Evolutionary conservation across 257 asterid genomes (phyloP).

Genomic region (Prunella vulgaris): DNA sequence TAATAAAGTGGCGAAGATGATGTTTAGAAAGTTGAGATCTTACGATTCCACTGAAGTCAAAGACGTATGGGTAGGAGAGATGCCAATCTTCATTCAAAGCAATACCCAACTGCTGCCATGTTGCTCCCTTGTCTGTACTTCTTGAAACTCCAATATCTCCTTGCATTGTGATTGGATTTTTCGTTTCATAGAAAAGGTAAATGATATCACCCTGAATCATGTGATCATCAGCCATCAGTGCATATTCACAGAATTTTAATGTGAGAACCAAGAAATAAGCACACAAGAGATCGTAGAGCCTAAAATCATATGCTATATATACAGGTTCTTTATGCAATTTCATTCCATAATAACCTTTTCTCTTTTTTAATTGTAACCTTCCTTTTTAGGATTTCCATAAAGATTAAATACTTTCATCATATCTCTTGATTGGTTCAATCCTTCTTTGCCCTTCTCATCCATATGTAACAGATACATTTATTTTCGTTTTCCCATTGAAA

Average conservation of each 20-base stretch:
- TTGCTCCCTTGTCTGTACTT: constrained; percentile 78
- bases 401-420: neutral
- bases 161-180: constrained; percentile 77
- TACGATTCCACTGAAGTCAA: constrained; percentile 78
- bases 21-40: constrained; percentile 24
- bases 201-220: constrained; percentile 67
- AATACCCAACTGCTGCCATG: constrained; percentile 86
- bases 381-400: neutral
- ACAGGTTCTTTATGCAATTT: neutral
- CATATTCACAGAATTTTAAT: neutral
- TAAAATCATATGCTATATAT: neutral
- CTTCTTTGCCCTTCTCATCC: neutral
- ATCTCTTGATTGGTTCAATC: neutral
- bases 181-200: constrained; percentile 77
- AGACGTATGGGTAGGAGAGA: constrained; percentile 86
- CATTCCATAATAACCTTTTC: neutral
- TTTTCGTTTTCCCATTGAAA: neutral
- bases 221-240: constrained; percentile 14
- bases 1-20: neutral
- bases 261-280: neutral
- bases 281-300: neutral
- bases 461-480: neutral
- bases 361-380: neutral
- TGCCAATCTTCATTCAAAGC: constrained; percentile 97
- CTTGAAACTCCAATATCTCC: constrained; percentile 94